phyloP scores from a whole-genome alignment of 2,329 filamentous ascomycete genomes.

The Diplocarpon rosae region DNA sequence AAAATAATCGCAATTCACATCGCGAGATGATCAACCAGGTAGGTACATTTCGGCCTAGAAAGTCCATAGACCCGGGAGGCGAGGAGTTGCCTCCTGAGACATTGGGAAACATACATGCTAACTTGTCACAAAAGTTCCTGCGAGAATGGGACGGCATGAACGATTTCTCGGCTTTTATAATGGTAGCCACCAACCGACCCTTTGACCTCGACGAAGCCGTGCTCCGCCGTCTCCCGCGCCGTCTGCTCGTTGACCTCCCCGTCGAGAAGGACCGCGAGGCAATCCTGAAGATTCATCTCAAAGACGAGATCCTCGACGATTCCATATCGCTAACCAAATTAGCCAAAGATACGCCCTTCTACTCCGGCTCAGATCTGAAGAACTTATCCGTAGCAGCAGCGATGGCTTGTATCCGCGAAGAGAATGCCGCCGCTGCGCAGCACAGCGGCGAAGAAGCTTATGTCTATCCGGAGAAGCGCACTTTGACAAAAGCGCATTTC shows the following conservation, averaged over 20 bases:
- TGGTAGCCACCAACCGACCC: constrained; percentile 93
- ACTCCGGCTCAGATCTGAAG: constrained; percentile 76
- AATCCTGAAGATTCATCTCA: constrained; percentile 62
- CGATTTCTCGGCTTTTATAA: constrained; percentile 80
- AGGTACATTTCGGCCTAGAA: no score
- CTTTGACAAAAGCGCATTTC: constrained; percentile 62
- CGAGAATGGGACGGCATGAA: constrained; percentile 92
- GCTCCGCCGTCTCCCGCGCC: constrained; percentile 61
- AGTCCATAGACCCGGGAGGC: no score
- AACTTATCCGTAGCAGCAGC: constrained; percentile 73
- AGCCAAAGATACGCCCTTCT: constrained; percentile 59
- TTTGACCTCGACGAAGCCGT: constrained; percentile 90
- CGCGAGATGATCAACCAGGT: constrained; percentile 84
- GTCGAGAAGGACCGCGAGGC: constrained; percentile 52
- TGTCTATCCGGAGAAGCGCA: constrained; percentile 56
- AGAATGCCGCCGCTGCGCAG: constrained; percentile 37
- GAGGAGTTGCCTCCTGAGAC: no score
- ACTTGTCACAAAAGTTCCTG: constrained; percentile 45
- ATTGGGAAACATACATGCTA: no score
- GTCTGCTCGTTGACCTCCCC: constrained; percentile 64
- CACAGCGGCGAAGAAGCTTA: constrained; percentile 31
- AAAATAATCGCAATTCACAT: constrained; percentile 54
- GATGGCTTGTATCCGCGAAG: constrained; percentile 67
- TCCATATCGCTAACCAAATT: constrained; percentile 51
- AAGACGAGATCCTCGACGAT: constrained; percentile 51